These are phyloP conservation scores for Ganoderma sp. DNA, from an alignment of 1,284 basidiomycete genomes.

Conservation along the genomic window DNA sequence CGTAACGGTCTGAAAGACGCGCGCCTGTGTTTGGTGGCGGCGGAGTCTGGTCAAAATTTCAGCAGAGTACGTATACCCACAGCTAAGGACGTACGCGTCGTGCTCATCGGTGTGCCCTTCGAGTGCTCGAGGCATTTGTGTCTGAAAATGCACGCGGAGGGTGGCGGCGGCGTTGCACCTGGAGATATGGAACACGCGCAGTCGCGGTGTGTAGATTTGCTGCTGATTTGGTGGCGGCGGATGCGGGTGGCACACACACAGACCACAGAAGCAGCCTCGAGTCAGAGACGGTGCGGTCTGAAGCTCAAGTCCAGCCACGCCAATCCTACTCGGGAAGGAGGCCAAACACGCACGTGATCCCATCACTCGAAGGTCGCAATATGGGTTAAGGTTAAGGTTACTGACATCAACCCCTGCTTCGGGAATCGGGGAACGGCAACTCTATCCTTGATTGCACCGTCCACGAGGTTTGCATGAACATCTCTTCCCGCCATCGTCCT, in stretches of 20 bases:
- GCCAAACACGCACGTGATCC: neutral
- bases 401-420: neutral
- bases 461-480: slow-evolving; percentile 7
- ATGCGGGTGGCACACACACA: neutral
- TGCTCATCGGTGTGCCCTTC: neutral
- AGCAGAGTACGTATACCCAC: neutral
- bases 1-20: slow-evolving; percentile 4
- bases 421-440: slow-evolving; percentile 8
- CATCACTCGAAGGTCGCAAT: neutral
- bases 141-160: neutral
- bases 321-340: neutral
- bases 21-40: neutral
- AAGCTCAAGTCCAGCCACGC: neutral
- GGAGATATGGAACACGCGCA: neutral
- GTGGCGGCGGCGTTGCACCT: neutral
- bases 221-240: neutral
- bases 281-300: slow-evolving; percentile 7
- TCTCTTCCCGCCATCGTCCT: neutral
- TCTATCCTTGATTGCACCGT: neutral
- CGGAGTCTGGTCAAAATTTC: slow-evolving; percentile 4
- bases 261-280: slow-evolving; percentile 5
- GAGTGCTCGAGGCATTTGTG: neutral
- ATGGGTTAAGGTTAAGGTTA: slow-evolving; percentile 4
- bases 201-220: neutral
- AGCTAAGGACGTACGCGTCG: neutral